Conservation (phyloP, 2,329 filamentous ascomycete genomes). For the Epichloe bromicola region DNA sequence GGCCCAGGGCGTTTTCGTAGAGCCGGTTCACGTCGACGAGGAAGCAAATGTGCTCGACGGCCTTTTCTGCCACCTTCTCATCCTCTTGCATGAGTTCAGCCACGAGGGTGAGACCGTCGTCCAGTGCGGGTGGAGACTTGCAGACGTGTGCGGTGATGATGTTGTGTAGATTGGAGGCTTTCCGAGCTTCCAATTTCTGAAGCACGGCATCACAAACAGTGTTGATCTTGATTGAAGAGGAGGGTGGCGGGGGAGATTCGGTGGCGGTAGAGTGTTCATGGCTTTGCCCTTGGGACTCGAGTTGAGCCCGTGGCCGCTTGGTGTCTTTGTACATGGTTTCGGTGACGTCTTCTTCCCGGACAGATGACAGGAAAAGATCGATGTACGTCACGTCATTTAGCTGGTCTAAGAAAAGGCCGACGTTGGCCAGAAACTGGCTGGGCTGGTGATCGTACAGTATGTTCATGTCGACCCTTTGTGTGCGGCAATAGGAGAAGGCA, state of each 20-base stretch:
- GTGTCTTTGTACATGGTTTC: conserved; percentile 91
- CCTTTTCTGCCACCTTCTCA: conserved; percentile 64
- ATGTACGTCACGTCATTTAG: conserved; percentile 70
- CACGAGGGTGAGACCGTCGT: conserved; percentile 70
- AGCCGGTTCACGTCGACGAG: conserved; percentile 84
- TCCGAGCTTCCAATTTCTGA: conserved; percentile 46
- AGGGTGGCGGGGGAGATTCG: conserved; percentile 7
- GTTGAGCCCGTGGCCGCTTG: conserved; percentile 27
- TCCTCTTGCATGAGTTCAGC: conserved; percentile 58
- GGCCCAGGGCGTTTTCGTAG: conserved; percentile 77
- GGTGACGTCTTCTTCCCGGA: conserved; percentile 87
- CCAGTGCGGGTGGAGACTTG: conserved; percentile 81
- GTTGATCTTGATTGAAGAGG: conserved; percentile 55
- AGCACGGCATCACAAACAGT: conserved; percentile 78
- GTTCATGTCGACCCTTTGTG: conserved; percentile 94
- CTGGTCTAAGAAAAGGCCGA: conserved; percentile 70
- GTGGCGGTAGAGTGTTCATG: conserved; percentile 8
- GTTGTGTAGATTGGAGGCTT: conserved; percentile 64
- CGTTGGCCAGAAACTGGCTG: conserved; percentile 65
- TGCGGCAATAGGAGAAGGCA: conserved; percentile 80
- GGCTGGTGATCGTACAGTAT: conserved; percentile 91
- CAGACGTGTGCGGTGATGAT: conserved; percentile 90
- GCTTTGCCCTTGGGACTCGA: conserved; percentile 1
- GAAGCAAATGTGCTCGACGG: conserved; percentile 95
- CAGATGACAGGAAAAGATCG: conserved; percentile 79